phyloP scores from a whole-genome alignment of 495 filamentous ascomycete species.

The Friedmanniomyces endolithicus region DNA sequence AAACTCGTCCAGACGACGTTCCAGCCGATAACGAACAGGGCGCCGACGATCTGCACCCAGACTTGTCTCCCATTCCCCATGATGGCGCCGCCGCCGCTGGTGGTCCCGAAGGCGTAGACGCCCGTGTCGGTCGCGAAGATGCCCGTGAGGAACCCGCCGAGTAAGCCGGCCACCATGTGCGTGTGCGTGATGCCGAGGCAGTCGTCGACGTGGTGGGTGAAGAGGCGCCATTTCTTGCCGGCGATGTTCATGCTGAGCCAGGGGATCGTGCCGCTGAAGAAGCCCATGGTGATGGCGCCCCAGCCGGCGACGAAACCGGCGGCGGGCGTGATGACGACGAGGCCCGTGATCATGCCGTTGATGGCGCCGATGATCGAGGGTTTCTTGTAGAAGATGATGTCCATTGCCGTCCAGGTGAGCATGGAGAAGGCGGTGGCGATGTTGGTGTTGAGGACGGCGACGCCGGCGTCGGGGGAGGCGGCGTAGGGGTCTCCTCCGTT shows the following conservation, averaged over 20 bases:
- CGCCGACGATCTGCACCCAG: slow-evolving; percentile 42
- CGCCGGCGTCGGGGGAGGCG: slow-evolving; percentile 42
- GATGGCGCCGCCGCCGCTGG: slow-evolving; percentile 41
- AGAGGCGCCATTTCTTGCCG: slow-evolving; percentile 30
- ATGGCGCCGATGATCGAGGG: slow-evolving; percentile 43
- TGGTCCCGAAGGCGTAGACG: slow-evolving; percentile 37
- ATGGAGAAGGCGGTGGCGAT: slow-evolving; percentile 41
- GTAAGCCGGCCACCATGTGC: slow-evolving; percentile 39
- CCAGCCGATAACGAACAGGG: slow-evolving; percentile 44
- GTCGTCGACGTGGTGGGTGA: slow-evolving; percentile 40
- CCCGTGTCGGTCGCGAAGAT: slow-evolving; percentile 43
- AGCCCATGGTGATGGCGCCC: slow-evolving; percentile 42
- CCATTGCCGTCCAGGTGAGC: slow-evolving; percentile 38
- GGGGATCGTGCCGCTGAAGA: slow-evolving; percentile 39
- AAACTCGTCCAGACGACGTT: slow-evolving; percentile 43
- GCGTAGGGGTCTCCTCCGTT: slow-evolving; percentile 47
- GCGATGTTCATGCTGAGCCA: slow-evolving; percentile 45
- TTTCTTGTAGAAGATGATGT: slow-evolving; percentile 38
- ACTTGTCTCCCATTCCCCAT: slow-evolving; percentile 42
- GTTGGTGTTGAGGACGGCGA: slow-evolving; percentile 47
- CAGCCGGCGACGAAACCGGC: slow-evolving; percentile 45
- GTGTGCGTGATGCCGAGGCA: slow-evolving; percentile 43
- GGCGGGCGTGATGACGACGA: slow-evolving; percentile 45
- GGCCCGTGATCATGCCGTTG: slow-evolving; percentile 42
- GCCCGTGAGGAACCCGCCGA: slow-evolving; percentile 43